Evolutionary conservation across 1,284 basidiomycete genomes (phyloP), one percentile per base, ranked within the genome.

Genomic region (Ustilago cynodontis): DNA sequence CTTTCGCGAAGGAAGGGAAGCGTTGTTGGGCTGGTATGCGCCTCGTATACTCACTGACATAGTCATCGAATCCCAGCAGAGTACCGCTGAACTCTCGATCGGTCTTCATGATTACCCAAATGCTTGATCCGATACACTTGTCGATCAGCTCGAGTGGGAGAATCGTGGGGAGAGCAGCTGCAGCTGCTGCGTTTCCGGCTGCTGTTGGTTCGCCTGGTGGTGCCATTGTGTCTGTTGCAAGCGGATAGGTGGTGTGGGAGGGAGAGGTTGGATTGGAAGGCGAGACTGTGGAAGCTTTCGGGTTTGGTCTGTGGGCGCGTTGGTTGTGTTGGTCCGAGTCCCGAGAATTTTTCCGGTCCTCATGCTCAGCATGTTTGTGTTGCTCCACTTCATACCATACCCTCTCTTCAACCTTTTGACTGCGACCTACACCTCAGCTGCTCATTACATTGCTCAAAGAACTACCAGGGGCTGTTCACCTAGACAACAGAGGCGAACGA

Each of bases 21-120:
- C 6, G 18, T 20, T 8, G 43, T 20, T 47, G 43, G 9, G 22
- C 31, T 14, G 43, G 10, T 47, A 22, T 10, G 39, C 11, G 20
- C 24, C 31, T 26, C 20, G 3, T 33, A 14, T 47, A 98, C 96
- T 91, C 87, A 98, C 96, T 99, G 87, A 99, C 96, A 86, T 96
- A 99, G 88, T 99, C 96, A 86, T 99, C 97, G 84, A 99, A 99
- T 2, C 97, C 96, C 49, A 96, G 90, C 54, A 99, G 88, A 3
- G 92, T 98, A n/a, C 96, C 96, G 18, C 93, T 93, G 87, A 86
- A 84, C 71, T 86, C 86, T 29, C 86, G 69, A 37, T 85, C 78
- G 29, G 80, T 77, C 77, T 86, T 86, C 85, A 86, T 86, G 45
- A 86, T 78, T 37, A 86, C 85, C 86, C 86, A 86, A 68, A 86